A percentile compares a stretch with the other conserved stretches of the same genome.
These are phyloP conservation scores for Aegilops speltoides DNA, from an alignment of 176 grass and related monocot species.

Conservation along the genomic window DNA sequence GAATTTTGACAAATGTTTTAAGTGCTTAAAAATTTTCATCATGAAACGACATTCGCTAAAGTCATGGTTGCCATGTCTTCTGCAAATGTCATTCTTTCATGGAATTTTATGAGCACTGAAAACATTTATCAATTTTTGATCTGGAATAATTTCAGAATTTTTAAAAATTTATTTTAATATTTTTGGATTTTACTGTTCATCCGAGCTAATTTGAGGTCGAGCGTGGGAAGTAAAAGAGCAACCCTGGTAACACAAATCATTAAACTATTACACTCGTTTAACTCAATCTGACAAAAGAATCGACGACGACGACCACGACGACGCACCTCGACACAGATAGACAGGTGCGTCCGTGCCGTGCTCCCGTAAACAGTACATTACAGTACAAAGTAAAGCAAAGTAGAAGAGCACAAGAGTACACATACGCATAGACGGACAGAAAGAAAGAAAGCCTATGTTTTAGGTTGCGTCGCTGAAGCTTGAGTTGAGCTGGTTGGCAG, in stretches of 20 bases:
- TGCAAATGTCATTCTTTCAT: too few relatives aligned
- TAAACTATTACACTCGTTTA: neutral
- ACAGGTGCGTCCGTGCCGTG: slow-evolving; percentile 1
- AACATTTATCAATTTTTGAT: too few relatives aligned
- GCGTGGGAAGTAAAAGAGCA: neutral
- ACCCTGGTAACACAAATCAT: neutral
- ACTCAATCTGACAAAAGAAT: slow-evolving; percentile 31
- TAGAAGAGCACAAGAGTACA: neutral
- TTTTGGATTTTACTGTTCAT: too few relatives aligned
- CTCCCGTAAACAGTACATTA: slow-evolving; percentile 2
- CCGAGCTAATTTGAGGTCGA: too few relatives aligned
- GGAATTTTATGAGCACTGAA: too few relatives aligned
- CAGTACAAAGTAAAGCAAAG: neutral
- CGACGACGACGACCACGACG: neutral
- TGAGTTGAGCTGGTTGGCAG: neutral
- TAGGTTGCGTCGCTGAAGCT: neutral
- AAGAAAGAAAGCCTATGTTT: neutral
- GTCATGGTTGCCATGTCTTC: too few relatives aligned
- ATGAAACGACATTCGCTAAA: too few relatives aligned
- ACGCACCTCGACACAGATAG: neutral
- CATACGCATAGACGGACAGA: neutral
- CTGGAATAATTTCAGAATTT: too few relatives aligned
- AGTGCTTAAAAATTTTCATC: too few relatives aligned
- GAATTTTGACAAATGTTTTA: too few relatives aligned
- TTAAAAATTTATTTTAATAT: too few relatives aligned